These are phyloP conservation scores for Ensete glaucum DNA, from an alignment of 176 grass and related monocot genomes.

Conservation along the genomic window DNA sequence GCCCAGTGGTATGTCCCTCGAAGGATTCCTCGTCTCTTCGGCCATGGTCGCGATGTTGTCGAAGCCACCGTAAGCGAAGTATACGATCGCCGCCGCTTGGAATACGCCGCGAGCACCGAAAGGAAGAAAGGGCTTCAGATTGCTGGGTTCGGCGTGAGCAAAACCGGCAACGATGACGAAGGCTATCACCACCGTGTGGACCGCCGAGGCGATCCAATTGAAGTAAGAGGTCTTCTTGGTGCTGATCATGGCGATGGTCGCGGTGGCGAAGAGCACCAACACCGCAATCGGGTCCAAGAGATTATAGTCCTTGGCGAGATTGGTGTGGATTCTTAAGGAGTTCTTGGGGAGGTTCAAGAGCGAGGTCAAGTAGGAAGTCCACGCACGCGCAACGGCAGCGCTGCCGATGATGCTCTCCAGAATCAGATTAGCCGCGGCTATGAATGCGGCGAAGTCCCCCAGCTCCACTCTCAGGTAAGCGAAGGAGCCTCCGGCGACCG, in stretches of 20 bases:
- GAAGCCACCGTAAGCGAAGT: constrained; percentile 87
- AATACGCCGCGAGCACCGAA: constrained; percentile 63
- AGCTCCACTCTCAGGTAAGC: constrained; percentile 89
- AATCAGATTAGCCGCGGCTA: constrained; percentile 76
- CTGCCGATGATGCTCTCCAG: constrained; percentile 76
- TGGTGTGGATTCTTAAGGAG: constrained; percentile 45
- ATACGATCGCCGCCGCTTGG: constrained; percentile 74
- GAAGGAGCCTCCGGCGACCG: constrained; percentile 67
- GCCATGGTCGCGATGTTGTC: constrained; percentile 96
- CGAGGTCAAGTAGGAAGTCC: constrained; percentile 78
- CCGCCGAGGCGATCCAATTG: constrained; percentile 69
- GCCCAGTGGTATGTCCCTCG: constrained; percentile 74
- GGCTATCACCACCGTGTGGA: constrained; percentile 48
- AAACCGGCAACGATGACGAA: constrained; percentile 74
- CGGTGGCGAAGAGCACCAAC: constrained; percentile 38
- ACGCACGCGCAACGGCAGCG: constrained; percentile 55
- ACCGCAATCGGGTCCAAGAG: constrained; percentile 71
- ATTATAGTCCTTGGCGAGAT: constrained; percentile 40
- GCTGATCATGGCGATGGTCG: constrained; percentile 56
- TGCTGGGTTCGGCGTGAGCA: constrained; percentile 43
- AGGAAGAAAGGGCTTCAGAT: constrained; percentile 71
- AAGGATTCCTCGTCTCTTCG: constrained; percentile 79
- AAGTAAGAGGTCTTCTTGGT: constrained; percentile 62
- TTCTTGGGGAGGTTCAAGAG: constrained; percentile 45
- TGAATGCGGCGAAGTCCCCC: constrained; percentile 75